These are phyloP conservation scores for Psidium friedrichsthalianum DNA, from an alignment of 345 rosid genomes.

Conservation along the genomic window DNA sequence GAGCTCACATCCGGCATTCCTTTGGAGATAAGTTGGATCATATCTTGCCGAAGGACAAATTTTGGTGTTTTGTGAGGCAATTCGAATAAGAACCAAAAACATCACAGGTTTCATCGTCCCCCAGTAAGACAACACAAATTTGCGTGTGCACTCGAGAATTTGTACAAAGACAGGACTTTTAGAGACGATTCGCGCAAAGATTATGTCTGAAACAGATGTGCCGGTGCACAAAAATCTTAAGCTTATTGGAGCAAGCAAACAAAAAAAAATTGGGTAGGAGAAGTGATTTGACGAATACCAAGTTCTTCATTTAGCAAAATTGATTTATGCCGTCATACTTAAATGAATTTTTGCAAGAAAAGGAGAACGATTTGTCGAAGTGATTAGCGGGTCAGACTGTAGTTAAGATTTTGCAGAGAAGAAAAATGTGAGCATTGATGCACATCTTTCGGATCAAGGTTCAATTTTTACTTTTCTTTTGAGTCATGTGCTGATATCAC, in stretches of 20 bases:
- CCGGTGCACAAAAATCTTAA: background rate
- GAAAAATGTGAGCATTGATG: background rate
- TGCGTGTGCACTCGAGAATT: background rate
- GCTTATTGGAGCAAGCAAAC: background rate
- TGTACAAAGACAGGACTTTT: background rate
- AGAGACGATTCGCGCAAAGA: background rate
- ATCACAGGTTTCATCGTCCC: background rate
- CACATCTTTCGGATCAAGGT: background rate
- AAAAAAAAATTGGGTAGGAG: background rate
- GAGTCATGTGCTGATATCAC: background rate
- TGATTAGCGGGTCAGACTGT: rapidly evolving
- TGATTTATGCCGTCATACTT: background rate
- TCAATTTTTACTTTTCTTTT: background rate
- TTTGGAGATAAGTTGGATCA: background rate
- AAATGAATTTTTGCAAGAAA: background rate
- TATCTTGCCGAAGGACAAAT: background rate
- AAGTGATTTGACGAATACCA: background rate
- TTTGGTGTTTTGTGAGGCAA: background rate
- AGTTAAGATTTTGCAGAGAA: background rate
- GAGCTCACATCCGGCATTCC: background rate
- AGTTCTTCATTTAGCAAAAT: background rate
- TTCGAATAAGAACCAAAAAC: background rate
- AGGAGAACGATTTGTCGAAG: background rate
- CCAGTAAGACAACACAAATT: background rate
- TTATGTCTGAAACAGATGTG: background rate